Evolutionary conservation across 768 basidiomycete species (phyloP).

Genomic region (Boletus tomentosulus): DNA sequence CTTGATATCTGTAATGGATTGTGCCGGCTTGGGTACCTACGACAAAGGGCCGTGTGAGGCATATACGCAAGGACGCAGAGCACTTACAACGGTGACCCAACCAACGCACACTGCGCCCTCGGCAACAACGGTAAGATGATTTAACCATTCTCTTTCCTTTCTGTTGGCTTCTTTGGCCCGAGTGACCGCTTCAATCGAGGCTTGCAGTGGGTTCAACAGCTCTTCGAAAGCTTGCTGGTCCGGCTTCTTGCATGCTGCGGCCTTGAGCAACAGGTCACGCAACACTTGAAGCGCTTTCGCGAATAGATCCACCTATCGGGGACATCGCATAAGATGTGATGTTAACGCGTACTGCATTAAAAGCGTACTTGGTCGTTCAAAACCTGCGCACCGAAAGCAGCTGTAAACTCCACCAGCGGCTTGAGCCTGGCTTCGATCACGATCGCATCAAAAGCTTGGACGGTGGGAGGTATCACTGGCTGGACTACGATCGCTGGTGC

Average conservation of each 20-base stretch:
- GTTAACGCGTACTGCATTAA: slow-evolving; percentile 1
- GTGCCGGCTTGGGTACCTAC: slow-evolving; percentile 73
- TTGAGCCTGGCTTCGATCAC: slow-evolving; percentile 72
- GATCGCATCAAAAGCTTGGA: slow-evolving; percentile 68
- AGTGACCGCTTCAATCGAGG: slow-evolving; percentile 70
- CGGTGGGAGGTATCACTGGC: slow-evolving; percentile 50
- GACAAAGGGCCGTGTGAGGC: neutral
- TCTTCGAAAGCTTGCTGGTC: slow-evolving; percentile 51
- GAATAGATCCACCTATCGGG: slow-evolving; percentile 59
- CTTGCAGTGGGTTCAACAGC: slow-evolving; percentile 64
- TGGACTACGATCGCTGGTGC: slow-evolving; percentile 35
- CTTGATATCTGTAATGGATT: slow-evolving; percentile 77
- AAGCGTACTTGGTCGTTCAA: slow-evolving; percentile 73
- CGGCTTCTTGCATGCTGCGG: slow-evolving; percentile 77
- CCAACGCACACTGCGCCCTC: slow-evolving; percentile 80
- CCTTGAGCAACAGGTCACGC: slow-evolving; percentile 62
- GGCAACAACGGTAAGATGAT: slow-evolving; percentile 74
- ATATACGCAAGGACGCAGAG: neutral
- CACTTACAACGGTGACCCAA: slow-evolving; percentile 81
- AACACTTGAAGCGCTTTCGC: slow-evolving; percentile 64
- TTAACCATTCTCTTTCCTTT: slow-evolving; percentile 77
- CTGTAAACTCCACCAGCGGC: slow-evolving; percentile 69
- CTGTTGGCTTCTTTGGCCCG: slow-evolving; percentile 79
- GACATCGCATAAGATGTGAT: slow-evolving; percentile 3
- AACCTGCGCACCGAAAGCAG: slow-evolving; percentile 59